Conservation (phyloP, 352 stramenopile genomes). For the Phytophthora kernoviae region DNA sequence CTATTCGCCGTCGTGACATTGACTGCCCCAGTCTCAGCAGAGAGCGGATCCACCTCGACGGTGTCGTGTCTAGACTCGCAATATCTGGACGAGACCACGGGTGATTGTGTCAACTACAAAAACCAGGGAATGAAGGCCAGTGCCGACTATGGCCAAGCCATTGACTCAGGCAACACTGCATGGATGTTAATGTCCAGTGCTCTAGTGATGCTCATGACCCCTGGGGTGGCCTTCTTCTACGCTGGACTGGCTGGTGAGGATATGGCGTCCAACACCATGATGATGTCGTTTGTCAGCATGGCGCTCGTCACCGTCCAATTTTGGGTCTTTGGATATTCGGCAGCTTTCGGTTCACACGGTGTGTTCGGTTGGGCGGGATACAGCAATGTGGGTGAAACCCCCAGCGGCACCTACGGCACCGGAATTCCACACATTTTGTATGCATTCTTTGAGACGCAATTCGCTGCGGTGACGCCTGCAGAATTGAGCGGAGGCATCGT, state of each 20-base stretch:
- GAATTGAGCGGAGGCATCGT: conserved; percentile 75
- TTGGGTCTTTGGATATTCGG: conserved; percentile 71
- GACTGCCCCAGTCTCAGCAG: conserved; percentile 5
- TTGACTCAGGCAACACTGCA: conserved; percentile 68
- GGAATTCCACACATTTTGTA: conserved; percentile 67
- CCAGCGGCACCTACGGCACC: conserved; percentile 49
- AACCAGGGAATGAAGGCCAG: conserved; percentile 43
- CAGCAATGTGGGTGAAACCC: conserved; percentile 47
- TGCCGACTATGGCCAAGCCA: conserved; percentile 29
- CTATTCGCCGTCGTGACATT: no score
- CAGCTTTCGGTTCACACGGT: conserved; percentile 55
- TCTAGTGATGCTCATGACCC: conserved; percentile 80
- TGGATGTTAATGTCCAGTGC: conserved; percentile 64
- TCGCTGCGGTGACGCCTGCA: conserved; percentile 74
- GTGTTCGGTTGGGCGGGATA: conserved; percentile 63
- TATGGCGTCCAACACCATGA: conserved; percentile 84
- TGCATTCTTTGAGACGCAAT: conserved; percentile 79
- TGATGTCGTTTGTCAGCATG: conserved; percentile 84
- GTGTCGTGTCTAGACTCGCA: conserved; percentile 30
- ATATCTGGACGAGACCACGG: conserved; percentile 39
- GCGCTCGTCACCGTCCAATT: conserved; percentile 78
- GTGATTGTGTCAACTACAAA: conserved; percentile 44
- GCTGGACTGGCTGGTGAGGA: conserved; percentile 75
- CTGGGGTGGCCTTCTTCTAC: conserved; percentile 83
- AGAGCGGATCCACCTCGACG: conserved; percentile 26